These are phyloP conservation scores for Pyricularia grisea DNA, from an alignment of 2,329 filamentous ascomycete genomes.

Conservation along the genomic window DNA sequence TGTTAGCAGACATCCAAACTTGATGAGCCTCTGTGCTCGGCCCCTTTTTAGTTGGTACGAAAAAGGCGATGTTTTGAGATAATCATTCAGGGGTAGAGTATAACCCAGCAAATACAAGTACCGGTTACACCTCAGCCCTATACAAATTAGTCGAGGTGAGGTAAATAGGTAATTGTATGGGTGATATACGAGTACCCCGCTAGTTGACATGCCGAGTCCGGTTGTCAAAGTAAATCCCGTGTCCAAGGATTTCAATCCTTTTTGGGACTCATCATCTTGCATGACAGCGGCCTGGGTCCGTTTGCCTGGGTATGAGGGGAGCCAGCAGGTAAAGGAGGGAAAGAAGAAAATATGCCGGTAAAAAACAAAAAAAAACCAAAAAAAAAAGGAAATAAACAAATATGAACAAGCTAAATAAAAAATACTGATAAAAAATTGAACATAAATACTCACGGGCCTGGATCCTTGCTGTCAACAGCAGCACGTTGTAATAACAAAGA, in stretches of 20 bases:
- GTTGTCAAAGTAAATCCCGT: neutral
- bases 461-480: constrained; percentile 23
- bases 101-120: neutral
- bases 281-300: neutral
- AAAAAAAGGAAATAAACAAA: neutral
- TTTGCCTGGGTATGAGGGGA: neutral
- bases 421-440: neutral
- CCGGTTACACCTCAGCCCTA: neutral
- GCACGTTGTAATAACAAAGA: constrained; percentile 41
- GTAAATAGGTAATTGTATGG: neutral
- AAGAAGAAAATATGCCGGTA: too few species aligned
- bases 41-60: neutral
- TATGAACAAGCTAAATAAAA: constrained; percentile 6
- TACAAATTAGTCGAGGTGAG: neutral
- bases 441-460: constrained; percentile 35
- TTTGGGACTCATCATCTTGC: neutral
- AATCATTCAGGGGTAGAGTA: neutral
- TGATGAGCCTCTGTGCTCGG: neutral
- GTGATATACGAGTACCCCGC: neutral
- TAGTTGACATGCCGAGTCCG: neutral
- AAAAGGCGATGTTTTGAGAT: neutral
- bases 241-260: neutral
- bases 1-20: constrained; percentile 2
- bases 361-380: neutral
- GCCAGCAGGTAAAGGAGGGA: neutral